A percentile compares a stretch with the other conserved stretches of the same genome.
Conservation (phyloP, 306 rosid species). For the Medicago lupulina region DNA sequence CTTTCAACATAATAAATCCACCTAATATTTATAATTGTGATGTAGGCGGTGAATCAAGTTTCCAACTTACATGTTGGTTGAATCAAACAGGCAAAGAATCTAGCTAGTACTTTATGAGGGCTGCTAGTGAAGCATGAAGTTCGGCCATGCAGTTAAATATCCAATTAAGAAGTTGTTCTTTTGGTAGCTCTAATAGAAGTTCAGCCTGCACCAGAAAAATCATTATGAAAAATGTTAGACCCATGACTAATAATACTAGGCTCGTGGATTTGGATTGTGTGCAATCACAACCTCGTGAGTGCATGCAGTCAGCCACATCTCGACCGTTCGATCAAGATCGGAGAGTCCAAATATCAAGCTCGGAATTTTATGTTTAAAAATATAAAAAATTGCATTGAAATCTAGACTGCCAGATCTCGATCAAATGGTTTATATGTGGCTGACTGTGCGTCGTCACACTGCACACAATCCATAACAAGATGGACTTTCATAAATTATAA, state of each 20-base stretch:
- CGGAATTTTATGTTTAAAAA: background rate
- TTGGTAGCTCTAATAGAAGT: slow-evolving; percentile 93
- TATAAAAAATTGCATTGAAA: background rate
- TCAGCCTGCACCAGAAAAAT: slow-evolving; percentile 70
- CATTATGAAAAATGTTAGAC: slow-evolving; percentile 2
- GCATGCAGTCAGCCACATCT: background rate
- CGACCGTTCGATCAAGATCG: background rate
- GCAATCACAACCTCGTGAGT: background rate
- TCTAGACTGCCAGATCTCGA: background rate
- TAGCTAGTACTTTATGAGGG: slow-evolving; percentile 76
- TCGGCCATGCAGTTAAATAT: slow-evolving; percentile 88
- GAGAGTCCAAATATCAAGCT: background rate
- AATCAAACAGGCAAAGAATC: slow-evolving; percentile 9
- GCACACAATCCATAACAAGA: slow-evolving; percentile 11
- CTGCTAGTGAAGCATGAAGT: slow-evolving; percentile 89
- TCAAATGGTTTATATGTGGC: background rate
- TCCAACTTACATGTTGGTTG: slow-evolving; percentile 37
- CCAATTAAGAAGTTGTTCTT: slow-evolving; percentile 92
- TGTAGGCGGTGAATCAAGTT: slow-evolving; percentile 13
- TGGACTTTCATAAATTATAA: background rate
- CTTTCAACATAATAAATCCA: background rate
- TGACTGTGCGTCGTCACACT: background rate
- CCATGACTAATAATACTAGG: background rate
- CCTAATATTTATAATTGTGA: slow-evolving; percentile 24
- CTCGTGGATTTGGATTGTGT: background rate